Conservation (phyloP, 345 rosid species). For the Camelina hispida region DNA sequence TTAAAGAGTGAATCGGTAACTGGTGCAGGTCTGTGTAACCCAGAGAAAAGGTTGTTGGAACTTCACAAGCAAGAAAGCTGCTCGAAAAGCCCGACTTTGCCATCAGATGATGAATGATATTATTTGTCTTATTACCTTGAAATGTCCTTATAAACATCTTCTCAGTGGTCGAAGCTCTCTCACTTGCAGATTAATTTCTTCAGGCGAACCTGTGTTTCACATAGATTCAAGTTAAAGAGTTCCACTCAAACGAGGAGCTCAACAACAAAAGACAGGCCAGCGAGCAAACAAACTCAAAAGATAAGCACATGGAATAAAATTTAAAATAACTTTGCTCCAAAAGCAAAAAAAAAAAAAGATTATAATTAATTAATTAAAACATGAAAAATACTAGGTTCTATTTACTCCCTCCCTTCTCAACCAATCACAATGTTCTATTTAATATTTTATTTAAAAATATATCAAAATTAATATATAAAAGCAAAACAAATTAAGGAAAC, state of each 20-base stretch:
- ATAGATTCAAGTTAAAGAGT: not conserved
- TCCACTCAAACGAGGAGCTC: not conserved
- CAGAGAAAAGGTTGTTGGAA: constrained; percentile 73
- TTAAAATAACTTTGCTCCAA: too few relatives aligned
- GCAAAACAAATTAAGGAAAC: too few relatives aligned
- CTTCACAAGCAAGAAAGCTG: constrained; percentile 82
- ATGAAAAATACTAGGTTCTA: too few relatives aligned
- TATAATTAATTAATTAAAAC: too few relatives aligned
- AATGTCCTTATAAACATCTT: constrained; percentile 1
- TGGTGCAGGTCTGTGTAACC: constrained; percentile 76
- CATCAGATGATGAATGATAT: constrained; percentile 61
- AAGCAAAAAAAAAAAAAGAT: too few relatives aligned
- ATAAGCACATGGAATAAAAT: not conserved
- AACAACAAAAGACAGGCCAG: not conserved
- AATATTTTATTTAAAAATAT: too few relatives aligned
- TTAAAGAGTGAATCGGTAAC: not conserved
- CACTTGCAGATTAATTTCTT: constrained; percentile 15
- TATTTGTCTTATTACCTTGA: not conserved
- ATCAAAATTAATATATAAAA: too few relatives aligned
- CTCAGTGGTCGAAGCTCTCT: constrained; percentile 7
- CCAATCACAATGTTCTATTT: too few relatives aligned
- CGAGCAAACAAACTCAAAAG: too few relatives aligned
- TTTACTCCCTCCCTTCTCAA: too few relatives aligned
- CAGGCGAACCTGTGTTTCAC: constrained; percentile 10
- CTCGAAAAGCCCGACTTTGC: constrained; percentile 71